Conservation (phyloP, 768 basidiomycete species). For the Leccinum boreale region DNA sequence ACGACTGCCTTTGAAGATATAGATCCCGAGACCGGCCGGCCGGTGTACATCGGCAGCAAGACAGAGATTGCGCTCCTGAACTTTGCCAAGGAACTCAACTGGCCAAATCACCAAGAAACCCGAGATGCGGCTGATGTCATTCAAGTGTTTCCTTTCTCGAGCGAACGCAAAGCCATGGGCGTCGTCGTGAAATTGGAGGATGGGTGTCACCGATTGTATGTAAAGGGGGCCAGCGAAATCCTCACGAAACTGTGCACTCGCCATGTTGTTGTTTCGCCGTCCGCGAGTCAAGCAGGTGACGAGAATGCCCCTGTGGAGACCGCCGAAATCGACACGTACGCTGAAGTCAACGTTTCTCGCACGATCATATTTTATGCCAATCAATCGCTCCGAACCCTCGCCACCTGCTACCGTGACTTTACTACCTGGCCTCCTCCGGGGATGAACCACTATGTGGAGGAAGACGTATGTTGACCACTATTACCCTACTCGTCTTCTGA, state of each 20-base stretch:
- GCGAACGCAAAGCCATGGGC: slow-evolving; percentile 93
- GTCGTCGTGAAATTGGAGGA: slow-evolving; percentile 64
- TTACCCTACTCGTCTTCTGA: slow-evolving; percentile 4
- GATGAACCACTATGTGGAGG: slow-evolving; percentile 36
- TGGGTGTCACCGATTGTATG: slow-evolving; percentile 62
- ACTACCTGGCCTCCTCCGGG: slow-evolving; percentile 76
- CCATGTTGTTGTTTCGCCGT: slow-evolving; percentile 64
- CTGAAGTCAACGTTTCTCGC: slow-evolving; percentile 78
- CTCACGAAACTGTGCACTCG: slow-evolving; percentile 70
- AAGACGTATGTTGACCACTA: slow-evolving; percentile 47
- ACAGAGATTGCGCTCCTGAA: slow-evolving; percentile 90
- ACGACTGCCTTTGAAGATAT: slow-evolving; percentile 92
- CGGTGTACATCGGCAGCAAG: slow-evolving; percentile 84
- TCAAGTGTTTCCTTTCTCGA: slow-evolving; percentile 93
- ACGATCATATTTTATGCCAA: slow-evolving; percentile 99
- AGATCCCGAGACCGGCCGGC: slow-evolving; percentile 55
- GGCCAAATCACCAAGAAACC: slow-evolving; percentile 66
- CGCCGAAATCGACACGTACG: slow-evolving; percentile 57
- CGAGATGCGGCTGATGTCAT: slow-evolving; percentile 60
- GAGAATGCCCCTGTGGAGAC: slow-evolving; percentile 46
- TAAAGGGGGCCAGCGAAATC: slow-evolving; percentile 96
- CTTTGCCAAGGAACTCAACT: slow-evolving; percentile 78
- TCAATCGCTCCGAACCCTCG: slow-evolving; percentile 92
- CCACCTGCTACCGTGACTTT: slow-evolving; percentile 90
- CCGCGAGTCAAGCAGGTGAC: slow-evolving; percentile 12